These are phyloP conservation scores for Rhizophagus sp. DNA, from an alignment of 192 early-diverging fungal species.

Conservation along the genomic window DNA sequence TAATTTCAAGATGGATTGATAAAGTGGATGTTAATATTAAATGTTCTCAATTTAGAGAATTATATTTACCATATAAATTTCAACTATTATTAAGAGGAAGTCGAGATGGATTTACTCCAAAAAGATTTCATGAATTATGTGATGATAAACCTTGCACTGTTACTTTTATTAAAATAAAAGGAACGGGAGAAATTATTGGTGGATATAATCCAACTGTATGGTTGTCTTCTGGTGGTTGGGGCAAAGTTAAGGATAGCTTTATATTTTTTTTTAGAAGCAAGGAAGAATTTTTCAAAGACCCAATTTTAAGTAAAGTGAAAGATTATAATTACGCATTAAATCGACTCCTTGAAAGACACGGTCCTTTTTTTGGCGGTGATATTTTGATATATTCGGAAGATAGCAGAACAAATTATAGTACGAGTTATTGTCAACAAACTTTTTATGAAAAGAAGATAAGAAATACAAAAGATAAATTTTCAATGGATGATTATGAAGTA, in stretches of 20 bases:
- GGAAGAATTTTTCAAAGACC: neutral
- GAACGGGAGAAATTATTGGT: neutral
- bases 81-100: neutral
- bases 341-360: neutral
- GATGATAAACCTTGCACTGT: neutral
- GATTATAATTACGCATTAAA: neutral
- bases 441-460: neutral
- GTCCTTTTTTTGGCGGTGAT: neutral
- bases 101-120: neutral
- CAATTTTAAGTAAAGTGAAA: neutral
- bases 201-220: neutral
- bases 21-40: neutral
- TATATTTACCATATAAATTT: conserved; percentile 1
- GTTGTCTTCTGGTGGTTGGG: neutral
- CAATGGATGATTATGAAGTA: neutral
- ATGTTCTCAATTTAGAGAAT: neutral
- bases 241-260: neutral
- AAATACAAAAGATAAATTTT: neutral
- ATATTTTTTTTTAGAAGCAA: neutral
- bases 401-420: neutral
- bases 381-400: neutral
- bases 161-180: neutral
- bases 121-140: neutral
- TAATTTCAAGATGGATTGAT: conserved; percentile 1
- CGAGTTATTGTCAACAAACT: neutral